Conservation (phyloP, 192 early-diverging fungal genomes). For the Geranomyces michiganensis region DNA sequence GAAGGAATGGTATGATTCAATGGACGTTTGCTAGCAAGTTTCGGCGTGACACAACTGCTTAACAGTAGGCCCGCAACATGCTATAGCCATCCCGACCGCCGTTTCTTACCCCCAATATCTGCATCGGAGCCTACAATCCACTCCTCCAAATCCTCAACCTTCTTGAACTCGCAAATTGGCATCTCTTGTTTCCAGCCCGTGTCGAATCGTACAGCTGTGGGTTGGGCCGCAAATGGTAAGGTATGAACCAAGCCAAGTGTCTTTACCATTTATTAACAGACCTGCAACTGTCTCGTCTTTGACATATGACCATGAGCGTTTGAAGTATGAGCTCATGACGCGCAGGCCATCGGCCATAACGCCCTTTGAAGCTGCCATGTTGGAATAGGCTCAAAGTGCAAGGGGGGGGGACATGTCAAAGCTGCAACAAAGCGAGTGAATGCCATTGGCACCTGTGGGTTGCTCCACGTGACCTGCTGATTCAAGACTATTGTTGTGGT, state of each 20-base stretch:
- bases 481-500: too few relatives aligned
- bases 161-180: conserved; percentile 68
- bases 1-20: not conserved
- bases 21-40: too few relatives aligned
- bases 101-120: conserved; percentile 80
- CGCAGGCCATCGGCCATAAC: conserved; percentile 24
- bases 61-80: too few relatives aligned
- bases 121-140: conserved; percentile 89
- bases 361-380: conserved; percentile 4
- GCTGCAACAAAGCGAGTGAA: too few relatives aligned
- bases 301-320: conserved; percentile 40
- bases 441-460: too few relatives aligned
- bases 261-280: not conserved
- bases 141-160: conserved; percentile 63
- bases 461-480: too few relatives aligned
- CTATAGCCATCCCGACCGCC: too few relatives aligned
- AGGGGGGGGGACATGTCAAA: too few relatives aligned
- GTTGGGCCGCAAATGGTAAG: not conserved
- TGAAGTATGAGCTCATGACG: conserved; percentile 41
- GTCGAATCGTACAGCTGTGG: conserved; percentile 34
- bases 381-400: too few relatives aligned
- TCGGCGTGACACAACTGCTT: too few relatives aligned
- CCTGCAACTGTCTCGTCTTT: conserved; percentile 36
- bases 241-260: not conserved
- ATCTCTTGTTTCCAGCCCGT: conserved; percentile 68